Conservation (phyloP, 768 basidiomycete genomes). For the Phylloporus rhodoxanthus region DNA sequence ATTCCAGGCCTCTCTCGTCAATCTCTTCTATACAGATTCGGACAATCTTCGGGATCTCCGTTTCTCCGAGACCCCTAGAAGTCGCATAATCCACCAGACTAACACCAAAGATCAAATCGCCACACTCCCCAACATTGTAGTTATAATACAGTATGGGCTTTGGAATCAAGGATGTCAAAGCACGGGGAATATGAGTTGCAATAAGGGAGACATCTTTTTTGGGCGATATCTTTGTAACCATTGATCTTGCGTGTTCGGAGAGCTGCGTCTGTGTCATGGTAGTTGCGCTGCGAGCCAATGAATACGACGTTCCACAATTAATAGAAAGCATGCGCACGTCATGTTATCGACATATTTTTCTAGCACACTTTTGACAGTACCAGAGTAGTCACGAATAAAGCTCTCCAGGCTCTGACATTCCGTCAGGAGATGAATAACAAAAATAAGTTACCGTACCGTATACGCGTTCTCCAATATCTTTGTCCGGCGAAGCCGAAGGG, state of each 20-base stretch:
- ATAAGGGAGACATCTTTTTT: constrained; percentile 62
- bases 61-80: constrained; percentile 64
- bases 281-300: constrained; percentile 56
- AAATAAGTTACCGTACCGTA: constrained; percentile 42
- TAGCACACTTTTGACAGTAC: constrained; percentile 55
- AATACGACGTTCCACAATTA: neutral
- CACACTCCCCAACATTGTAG: constrained; percentile 76
- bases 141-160: constrained; percentile 72
- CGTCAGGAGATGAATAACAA: constrained; percentile 9
- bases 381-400: constrained; percentile 70
- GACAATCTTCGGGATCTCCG: constrained; percentile 74
- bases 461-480: constrained; percentile 82
- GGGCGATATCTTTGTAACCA: constrained; percentile 63
- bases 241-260: constrained; percentile 54
- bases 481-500: constrained; percentile 70
- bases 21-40: constrained; percentile 77
- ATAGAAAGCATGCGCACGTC: constrained; percentile 34
- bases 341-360: constrained; percentile 77
- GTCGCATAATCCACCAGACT: constrained; percentile 86
- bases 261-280: constrained; percentile 69
- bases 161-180: constrained; percentile 60
- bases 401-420: constrained; percentile 64
- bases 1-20: constrained; percentile 70
- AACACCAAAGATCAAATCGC: constrained; percentile 86
- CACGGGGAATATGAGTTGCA: constrained; percentile 51